Evolutionary conservation across 495 filamentous ascomycete species (phyloP).

Genomic region (Annulohypoxylon maeteangense): DNA sequence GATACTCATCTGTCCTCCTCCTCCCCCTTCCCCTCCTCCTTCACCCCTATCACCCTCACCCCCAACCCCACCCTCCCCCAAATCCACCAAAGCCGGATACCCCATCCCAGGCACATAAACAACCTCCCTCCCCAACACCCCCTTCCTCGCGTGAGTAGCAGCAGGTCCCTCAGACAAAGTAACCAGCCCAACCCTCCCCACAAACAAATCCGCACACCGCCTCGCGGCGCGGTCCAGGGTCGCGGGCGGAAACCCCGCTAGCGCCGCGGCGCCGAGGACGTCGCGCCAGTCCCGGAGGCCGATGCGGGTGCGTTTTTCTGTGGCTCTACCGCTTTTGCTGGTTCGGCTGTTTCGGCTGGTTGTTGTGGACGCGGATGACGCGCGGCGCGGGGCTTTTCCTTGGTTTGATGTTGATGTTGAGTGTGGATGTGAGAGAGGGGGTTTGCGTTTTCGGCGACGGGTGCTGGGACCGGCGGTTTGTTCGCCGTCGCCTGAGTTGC

Average conservation of each 20-base stretch:
- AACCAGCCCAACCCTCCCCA: constrained; percentile 69
- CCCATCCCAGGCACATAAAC: constrained; percentile 51
- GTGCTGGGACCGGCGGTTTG: constrained; percentile 13
- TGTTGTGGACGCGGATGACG: constrained; percentile 14
- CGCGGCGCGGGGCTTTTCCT: neutral
- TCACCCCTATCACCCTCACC: constrained; percentile 28
- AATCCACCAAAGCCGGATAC: constrained; percentile 47
- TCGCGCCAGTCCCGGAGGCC: constrained; percentile 82
- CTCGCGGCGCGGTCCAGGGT: constrained; percentile 72
- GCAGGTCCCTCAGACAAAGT: constrained; percentile 60
- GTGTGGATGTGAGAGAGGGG: no score
- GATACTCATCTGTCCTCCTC: neutral
- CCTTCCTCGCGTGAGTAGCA: constrained; percentile 13
- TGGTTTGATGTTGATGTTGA: neutral
- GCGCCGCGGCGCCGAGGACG: constrained; percentile 76
- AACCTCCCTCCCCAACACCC: constrained; percentile 16
- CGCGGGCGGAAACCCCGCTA: constrained; percentile 69
- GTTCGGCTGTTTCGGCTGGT: neutral
- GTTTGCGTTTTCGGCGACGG: neutral
- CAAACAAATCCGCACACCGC: constrained; percentile 77
- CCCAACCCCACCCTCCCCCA: constrained; percentile 37
- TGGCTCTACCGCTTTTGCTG: neutral
- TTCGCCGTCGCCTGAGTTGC: constrained; percentile 30
- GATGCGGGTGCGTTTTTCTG: constrained; percentile 44
- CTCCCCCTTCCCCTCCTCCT: constrained; percentile 50